Evolutionary conservation across 257 asterid genomes (phyloP).

Genomic region (Solanum virginianum): DNA sequence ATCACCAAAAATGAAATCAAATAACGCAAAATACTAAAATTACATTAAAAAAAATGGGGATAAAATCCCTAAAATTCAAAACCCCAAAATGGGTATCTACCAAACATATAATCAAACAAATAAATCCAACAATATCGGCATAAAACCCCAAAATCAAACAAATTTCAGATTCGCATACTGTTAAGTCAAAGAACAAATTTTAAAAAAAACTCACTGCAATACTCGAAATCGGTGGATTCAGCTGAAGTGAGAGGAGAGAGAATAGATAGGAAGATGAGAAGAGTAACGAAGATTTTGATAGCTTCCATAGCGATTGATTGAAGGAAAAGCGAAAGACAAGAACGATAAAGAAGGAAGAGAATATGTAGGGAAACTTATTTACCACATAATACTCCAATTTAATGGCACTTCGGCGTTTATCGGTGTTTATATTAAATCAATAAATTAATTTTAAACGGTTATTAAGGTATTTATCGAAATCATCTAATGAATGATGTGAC

Average conservation of each 20-base stretch:
- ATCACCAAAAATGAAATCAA: background rate
- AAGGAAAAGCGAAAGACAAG: background rate
- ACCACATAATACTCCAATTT: too few relatives aligned
- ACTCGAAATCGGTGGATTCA: slow-evolving; percentile 2
- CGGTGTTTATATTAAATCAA: too few relatives aligned
- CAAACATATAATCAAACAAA: background rate
- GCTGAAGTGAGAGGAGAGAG: slow-evolving; percentile 24
- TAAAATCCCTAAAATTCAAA: background rate
- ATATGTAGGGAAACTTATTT: too few relatives aligned
- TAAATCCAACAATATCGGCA: background rate
- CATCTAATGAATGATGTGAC: too few relatives aligned
- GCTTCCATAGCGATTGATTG: background rate
- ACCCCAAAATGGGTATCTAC: background rate
- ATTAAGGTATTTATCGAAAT: too few relatives aligned
- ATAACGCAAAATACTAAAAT: background rate
- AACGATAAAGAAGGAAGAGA: background rate
- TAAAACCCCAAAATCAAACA: background rate
- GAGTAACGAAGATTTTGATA: background rate
- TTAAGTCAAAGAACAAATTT: background rate
- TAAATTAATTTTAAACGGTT: too few relatives aligned
- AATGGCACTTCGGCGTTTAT: too few relatives aligned
- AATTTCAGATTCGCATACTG: background rate
- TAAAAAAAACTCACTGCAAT: slow-evolving; percentile 21
- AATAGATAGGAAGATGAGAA: slow-evolving; percentile 15
- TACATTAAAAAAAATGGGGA: background rate